phyloP scores from a whole-genome alignment of 768 basidiomycete genomes.

The Lactarius akahatsu region DNA sequence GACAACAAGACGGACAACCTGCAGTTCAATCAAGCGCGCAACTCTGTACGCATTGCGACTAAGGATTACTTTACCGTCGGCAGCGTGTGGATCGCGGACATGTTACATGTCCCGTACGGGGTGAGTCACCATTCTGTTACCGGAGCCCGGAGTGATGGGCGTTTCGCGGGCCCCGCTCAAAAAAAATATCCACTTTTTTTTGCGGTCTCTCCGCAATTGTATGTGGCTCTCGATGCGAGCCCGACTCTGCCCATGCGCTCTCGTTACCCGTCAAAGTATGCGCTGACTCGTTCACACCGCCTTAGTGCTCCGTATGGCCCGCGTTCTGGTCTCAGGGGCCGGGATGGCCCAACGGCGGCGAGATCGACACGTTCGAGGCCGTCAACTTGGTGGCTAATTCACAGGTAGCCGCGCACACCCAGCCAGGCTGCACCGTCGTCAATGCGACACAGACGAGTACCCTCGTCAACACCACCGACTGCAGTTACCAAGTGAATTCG shows the following conservation, averaged over 20 bases:
- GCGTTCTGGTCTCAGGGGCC: conserved; percentile 59
- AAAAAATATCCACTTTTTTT: not conserved
- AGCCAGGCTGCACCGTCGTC: conserved; percentile 54
- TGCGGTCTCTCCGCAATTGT: not conserved
- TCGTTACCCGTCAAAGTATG: not conserved
- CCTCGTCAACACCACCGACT: conserved; percentile 56
- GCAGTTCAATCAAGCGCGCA: conserved; percentile 53
- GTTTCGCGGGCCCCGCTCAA: not conserved
- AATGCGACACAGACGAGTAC: conserved; percentile 51
- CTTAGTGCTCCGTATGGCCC: conserved; percentile 70
- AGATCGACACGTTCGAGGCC: conserved; percentile 74
- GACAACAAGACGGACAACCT: conserved; percentile 61
- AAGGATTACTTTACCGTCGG: conserved; percentile 57
- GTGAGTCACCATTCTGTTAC: conserved; percentile 38
- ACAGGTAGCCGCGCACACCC: conserved; percentile 75
- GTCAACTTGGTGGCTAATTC: conserved; percentile 66
- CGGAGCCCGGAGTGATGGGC: not conserved
- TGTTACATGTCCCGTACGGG: conserved; percentile 63
- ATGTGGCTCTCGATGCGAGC: not conserved
- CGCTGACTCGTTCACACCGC: not conserved
- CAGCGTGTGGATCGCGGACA: conserved; percentile 62
- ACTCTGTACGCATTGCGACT: conserved; percentile 62
- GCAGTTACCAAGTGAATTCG: conserved; percentile 51
- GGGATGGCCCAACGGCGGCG: conserved; percentile 62
- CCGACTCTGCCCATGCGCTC: not conserved